A percentile compares a stretch with the other conserved stretches of the same genome.
Conservation (phyloP, 768 basidiomycete species). For the Mycena galericulata region DNA sequence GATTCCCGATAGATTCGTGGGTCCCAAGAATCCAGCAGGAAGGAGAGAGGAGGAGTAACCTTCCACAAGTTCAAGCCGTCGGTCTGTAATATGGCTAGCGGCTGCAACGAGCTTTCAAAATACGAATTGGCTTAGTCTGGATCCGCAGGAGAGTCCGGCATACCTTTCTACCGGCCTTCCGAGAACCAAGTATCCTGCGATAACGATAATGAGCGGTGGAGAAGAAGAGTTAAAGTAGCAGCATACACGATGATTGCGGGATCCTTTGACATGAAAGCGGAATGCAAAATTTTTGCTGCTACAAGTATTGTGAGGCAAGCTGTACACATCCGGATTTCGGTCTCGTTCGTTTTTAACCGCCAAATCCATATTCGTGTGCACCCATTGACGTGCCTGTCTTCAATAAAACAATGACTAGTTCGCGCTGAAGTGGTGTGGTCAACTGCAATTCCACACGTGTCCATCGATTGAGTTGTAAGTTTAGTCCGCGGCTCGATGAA, state of each 20-base stretch:
- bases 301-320: neutral
- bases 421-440: neutral
- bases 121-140: neutral
- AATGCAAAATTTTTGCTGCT: conserved; percentile 1
- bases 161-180: conserved; percentile 17
- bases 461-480: conserved; percentile 2
- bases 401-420: conserved; percentile 7
- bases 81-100: conserved; percentile 9
- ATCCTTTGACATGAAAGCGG: conserved; percentile 6
- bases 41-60: conserved; percentile 7
- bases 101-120: conserved; percentile 8
- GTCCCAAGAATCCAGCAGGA: neutral
- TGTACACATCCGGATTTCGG: neutral
- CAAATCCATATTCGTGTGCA: neutral
- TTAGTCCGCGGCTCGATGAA: conserved; percentile 4
- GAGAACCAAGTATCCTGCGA: conserved; percentile 19
- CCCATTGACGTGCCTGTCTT: neutral
- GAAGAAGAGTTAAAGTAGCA: neutral
- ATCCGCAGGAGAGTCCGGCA: neutral
- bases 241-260: conserved; percentile 11
- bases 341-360: conserved; percentile 11
- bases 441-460: conserved; percentile 5
- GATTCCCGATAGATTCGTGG: neutral
- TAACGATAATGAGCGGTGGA: neutral
- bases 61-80: conserved; percentile 6